Evolutionary conservation across 495 filamentous ascomycete species (phyloP).

Genomic region (Xylaria sp.): DNA sequence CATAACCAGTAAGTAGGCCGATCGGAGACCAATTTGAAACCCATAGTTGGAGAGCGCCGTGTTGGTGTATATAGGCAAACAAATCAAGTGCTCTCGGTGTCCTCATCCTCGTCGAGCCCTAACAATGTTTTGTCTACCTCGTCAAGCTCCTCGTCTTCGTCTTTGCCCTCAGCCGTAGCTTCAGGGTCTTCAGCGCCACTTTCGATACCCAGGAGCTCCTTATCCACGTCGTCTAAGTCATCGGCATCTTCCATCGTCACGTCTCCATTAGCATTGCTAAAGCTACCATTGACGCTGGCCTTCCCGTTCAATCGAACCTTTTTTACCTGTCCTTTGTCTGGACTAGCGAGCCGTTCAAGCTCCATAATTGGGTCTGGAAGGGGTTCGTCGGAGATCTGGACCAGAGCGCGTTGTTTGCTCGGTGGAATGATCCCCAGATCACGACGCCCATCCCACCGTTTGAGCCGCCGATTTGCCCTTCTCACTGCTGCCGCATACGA

Average conservation of each 20-base stretch:
- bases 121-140: slow-evolving; percentile 60
- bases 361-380: slow-evolving; percentile 36
- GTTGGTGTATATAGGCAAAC: neutral
- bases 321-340: slow-evolving; percentile 34
- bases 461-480: slow-evolving; percentile 71
- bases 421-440: slow-evolving; percentile 54
- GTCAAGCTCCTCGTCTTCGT: slow-evolving; percentile 58
- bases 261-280: slow-evolving; percentile 43
- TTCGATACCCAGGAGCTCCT: slow-evolving; percentile 54
- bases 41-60: neutral
- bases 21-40: slow-evolving; percentile 5
- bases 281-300: slow-evolving; percentile 35
- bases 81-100: slow-evolving; percentile 35
- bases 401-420: slow-evolving; percentile 43
- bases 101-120: slow-evolving; percentile 52
- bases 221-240: slow-evolving; percentile 60
- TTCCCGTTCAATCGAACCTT: slow-evolving; percentile 32
- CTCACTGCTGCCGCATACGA: slow-evolving; percentile 76
- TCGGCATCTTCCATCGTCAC: slow-evolving; percentile 54
- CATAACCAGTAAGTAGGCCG: slow-evolving; percentile 4
- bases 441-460: slow-evolving; percentile 66
- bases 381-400: slow-evolving; percentile 30
- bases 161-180: slow-evolving; percentile 44
- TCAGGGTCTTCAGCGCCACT: slow-evolving; percentile 47
- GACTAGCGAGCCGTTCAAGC: slow-evolving; percentile 25